Evolutionary conservation across 78 protist species (phyloP), one percentile per base, ranked within the genome.

Genomic region (Dictyostelium brefeldianum): DNA sequence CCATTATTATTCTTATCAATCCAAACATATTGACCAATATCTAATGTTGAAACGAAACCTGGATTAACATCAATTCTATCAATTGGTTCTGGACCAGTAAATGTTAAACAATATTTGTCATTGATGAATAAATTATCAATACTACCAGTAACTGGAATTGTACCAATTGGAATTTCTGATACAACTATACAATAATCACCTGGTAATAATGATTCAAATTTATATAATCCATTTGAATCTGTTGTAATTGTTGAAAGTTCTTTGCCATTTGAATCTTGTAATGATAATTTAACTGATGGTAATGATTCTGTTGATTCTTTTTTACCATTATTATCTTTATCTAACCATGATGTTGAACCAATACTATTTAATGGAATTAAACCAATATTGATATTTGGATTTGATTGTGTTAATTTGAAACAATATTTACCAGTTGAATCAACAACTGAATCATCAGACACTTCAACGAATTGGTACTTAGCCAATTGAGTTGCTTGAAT

Each of bases 1-100:
- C 91, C 81, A 43, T 83, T 51, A 62, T 73, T 70, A 53, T 54
- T 65, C 36, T 43, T 22, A 83, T 83, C 91, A 5, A 53, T 27
- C 78, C 59, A 83, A 22, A 73, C 64, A 20, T 46, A 53, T 25
- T 25, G 29, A 46, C 91, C 81, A 43, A 83, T 46, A 56, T 50
- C 81, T 1, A 73, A 22, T 20, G 29, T 27, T 73, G n/a, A 1
- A 10, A 50, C 62, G n/a, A 83, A 56, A 83, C 91, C 91, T 47
- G 91, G 81, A 73, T 83, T 77, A 5, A 41, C 64, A 41, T 48
- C 54, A 8, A 47, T 57, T 53, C 31, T 53, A n/a, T 43, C 50
- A 6, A 47, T 36, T 54, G 83, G 71, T 3, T 2, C 0, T 4
- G 50, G 6, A 54, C 83, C 83, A 36, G 5, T 7, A 0, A 78